A percentile compares a stretch with the other conserved stretches of the same genome.
These are phyloP conservation scores for Cadophora sp. DNA, from an alignment of 2,329 filamentous ascomycete genomes.

Conservation along the genomic window DNA sequence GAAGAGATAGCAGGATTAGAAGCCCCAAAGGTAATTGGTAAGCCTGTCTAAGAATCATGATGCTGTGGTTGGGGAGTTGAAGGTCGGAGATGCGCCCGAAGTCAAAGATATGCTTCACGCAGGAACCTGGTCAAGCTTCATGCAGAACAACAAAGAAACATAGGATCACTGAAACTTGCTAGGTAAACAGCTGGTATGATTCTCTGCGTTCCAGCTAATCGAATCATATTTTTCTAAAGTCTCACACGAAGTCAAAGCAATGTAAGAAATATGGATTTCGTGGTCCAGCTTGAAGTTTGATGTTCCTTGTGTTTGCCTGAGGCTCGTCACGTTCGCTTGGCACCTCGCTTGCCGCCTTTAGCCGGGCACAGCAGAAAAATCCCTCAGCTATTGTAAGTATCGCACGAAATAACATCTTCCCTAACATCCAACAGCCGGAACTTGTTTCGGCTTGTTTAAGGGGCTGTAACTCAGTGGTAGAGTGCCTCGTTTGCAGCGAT, in stretches of 20 bases:
- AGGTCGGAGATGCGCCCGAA: conserved; percentile 4
- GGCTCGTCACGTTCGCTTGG: too few species aligned
- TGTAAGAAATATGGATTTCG: too few species aligned
- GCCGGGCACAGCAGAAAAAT: background rate
- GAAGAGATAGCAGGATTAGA: conserved; percentile 25
- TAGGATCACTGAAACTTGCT: too few species aligned
- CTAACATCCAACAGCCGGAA: background rate
- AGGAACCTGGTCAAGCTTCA: background rate
- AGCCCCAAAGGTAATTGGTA: conserved; percentile 28
- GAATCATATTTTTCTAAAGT: too few species aligned
- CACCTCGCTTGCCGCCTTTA: background rate
- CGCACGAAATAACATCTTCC: background rate
- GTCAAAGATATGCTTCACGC: background rate
- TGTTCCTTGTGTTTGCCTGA: too few species aligned
- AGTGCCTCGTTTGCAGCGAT: conserved; percentile 23
- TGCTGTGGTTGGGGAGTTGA: conserved; percentile 25
- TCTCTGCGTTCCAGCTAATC: too few species aligned
- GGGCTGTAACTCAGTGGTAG: conserved; percentile 25
- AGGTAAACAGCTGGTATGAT: too few species aligned
- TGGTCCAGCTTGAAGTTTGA: too few species aligned
- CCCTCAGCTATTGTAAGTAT: background rate
- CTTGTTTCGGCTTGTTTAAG: background rate
- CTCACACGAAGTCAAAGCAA: too few species aligned
- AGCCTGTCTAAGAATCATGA: conserved; percentile 38
- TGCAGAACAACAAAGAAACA: too few species aligned